Base-by-base conservation (phyloP, 2,329 filamentous ascomycete species). In the Sporothrix dimorphospora region DNA sequence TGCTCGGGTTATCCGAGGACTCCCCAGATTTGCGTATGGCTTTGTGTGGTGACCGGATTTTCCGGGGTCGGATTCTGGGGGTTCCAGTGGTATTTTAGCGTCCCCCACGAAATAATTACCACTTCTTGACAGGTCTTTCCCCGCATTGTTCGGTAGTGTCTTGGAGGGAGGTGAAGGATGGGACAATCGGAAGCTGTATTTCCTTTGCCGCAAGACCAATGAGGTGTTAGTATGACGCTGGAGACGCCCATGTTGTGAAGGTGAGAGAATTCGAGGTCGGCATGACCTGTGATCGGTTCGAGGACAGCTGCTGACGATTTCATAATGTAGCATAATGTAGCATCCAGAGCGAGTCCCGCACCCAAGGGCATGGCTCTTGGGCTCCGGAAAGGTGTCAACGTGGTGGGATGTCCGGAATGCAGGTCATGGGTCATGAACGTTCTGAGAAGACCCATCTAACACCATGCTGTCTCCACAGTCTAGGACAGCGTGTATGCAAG, bases 11-110 rank as follows among this genome's bases (percentile, higher is more conserved):
- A 55, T 55, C 53, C 53, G 53, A 55, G 24, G 14, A 12, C 53
- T 55, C 53, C 21, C 53, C 53, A 55, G 53, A 30, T 55, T 55
- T 51, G 19, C 47, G 21, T 11, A 16, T 27, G 51, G 51, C 14
- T 55, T 12, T 21, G n/a, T 24, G 53, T 55, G 53, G 4, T 30
- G 53, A 6, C 53, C 53, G 53, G 53, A 30, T 55, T 55, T 55
- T 55, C 53, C 53, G 53, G 53, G 53, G 53, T 30, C 53, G 16
- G 24, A 16, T 55, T 55, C 53, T 55, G 53, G 53, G 51, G 53
- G 53, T 55, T 24, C 53, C 24, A 30, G 53, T 27, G 53, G 30
- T 11, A 14, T 16, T 27, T 55, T 55, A 55, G 53, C 53, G 24
- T 30, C 9, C 53, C 53, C 53, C 53, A 19, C 47, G 53, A 30